Percentiles rank a stretch among this genome's conserved stretches.
Conservation (phyloP, 805 yeast genomes). For the Pichia thaimueangensis region DNA sequence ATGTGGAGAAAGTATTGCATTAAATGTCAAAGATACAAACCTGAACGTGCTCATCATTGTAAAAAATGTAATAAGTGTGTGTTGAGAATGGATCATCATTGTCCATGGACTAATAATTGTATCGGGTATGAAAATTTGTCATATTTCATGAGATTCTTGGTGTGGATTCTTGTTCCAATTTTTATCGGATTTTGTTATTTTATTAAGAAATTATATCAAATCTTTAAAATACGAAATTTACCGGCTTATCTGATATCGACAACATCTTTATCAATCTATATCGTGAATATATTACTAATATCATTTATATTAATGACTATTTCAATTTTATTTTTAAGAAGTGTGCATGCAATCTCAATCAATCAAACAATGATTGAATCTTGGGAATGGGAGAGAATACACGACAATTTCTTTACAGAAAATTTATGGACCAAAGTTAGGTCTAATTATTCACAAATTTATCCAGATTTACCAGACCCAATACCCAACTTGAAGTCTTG, state of each 20-base stretch:
- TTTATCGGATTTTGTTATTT: constrained; percentile 41
- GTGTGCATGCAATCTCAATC: constrained; percentile 45
- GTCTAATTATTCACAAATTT: constrained; percentile 36
- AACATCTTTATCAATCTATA: constrained; percentile 47
- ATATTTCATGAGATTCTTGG: constrained; percentile 69
- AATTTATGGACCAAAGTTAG: constrained; percentile 46
- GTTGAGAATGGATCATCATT: constrained; percentile 90
- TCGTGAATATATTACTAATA: constrained; percentile 49
- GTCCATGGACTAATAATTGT: constrained; percentile 91
- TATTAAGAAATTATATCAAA: constrained; percentile 31
- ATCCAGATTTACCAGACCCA: constrained; percentile 21
- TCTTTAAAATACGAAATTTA: constrained; percentile 43
- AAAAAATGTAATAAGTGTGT: constrained; percentile 69
- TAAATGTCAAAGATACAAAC: constrained; percentile 69
- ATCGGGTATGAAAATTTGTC: constrained; percentile 77
- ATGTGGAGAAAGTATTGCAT: constrained; percentile 63
- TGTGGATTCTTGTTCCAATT: constrained; percentile 55
- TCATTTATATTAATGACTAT: constrained; percentile 58
- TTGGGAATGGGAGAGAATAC: constrained; percentile 87
- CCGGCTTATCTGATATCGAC: constrained; percentile 53
- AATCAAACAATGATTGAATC: constrained; percentile 88
- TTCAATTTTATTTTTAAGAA: constrained; percentile 52
- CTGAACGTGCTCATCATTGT: constrained; percentile 84
- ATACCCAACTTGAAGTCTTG: constrained; percentile 45
- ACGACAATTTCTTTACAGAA: constrained; percentile 51